Evolutionary conservation across 2,329 filamentous ascomycete genomes (phyloP).

Genomic region (Diaporthe citri): DNA sequence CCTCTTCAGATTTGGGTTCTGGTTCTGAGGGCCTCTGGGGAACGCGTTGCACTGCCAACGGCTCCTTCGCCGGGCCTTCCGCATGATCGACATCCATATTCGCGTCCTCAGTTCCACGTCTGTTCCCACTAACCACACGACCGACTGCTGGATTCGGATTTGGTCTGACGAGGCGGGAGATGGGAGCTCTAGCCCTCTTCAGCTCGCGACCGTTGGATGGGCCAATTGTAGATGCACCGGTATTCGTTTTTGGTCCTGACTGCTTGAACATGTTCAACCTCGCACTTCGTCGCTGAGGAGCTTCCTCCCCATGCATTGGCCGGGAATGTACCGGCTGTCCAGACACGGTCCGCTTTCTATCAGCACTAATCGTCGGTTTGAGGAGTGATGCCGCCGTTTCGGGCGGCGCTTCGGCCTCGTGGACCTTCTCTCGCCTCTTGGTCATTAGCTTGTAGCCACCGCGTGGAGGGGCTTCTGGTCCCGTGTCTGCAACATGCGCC

Average conservation of each 20-base stretch:
- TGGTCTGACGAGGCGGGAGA: conserved; percentile 75
- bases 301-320: conserved; percentile 69
- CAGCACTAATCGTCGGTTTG: conserved; percentile 62
- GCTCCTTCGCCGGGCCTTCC: conserved; percentile 65
- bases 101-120: conserved; percentile 79
- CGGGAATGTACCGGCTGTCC: conserved; percentile 75
- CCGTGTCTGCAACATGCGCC: conserved; percentile 63
- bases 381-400: conserved; percentile 55
- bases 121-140: conserved; percentile 89
- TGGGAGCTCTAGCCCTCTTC: conserved; percentile 85
- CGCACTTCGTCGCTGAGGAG: conserved; percentile 77
- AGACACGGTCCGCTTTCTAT: conserved; percentile 92
- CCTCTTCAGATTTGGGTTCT: conserved; percentile 78
- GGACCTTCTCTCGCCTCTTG: conserved; percentile 55
- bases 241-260: conserved; percentile 74
- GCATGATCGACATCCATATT: conserved; percentile 77
- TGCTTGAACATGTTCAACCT: conserved; percentile 78
- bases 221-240: conserved; percentile 68
- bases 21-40: conserved; percentile 57
- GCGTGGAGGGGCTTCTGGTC: conserved; percentile 72
- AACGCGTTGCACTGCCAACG: conserved; percentile 51
- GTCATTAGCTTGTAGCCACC: conserved; percentile 69
- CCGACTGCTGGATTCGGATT: conserved; percentile 80
- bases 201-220: conserved; percentile 77
- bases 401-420: conserved; percentile 54